Base-by-base conservation (phyloP, 371 early-diverging fungal genomes). In the Apophysomyces ossiformis region DNA sequence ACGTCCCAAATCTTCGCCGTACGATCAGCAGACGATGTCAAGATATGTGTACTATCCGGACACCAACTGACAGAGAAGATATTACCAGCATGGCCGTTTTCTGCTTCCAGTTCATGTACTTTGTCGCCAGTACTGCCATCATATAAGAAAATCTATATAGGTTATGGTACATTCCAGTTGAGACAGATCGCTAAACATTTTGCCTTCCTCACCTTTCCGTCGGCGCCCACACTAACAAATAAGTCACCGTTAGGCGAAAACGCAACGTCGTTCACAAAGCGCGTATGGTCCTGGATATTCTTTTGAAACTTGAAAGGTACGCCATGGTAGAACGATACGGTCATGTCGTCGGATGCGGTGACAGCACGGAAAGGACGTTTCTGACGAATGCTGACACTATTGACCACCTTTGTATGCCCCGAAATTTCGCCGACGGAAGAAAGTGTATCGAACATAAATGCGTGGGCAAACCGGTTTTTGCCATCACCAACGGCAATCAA, bases 401-500 rank as follows among this genome's bases (percentile, higher is more conserved):
- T 97, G 77, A 94, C 84, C 15, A 80, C 84, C 72, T 95, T 95
- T 77, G 86, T 85, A 73, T 97, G 99, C 8, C 98, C 99, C 60
- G 82, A 85, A 57, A 98, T 92, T 69, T 94, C 93, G 58, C 99
- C 99, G 26, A 92, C 91, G n/a, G 96, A 92, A 36, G 94, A 92
- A 36, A 93, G 93, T 5, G 93, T 75, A 76, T 98, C 98, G 67
- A 89, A 94, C 35, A 89, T 64, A 78, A 98, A 95, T 0, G 95
- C 94, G 65, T 93, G 94, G 8, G 93, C 98, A 67, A 91, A 96
- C 87, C 80, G 79, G 72, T 93, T 95, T 71, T 89, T 93, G 64
- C 99, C 98, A 57, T 96, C 95, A 60, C 99, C 99, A 0, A 95
- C 98, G 39, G 93, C 98, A 70, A 98, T 90, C 18, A 99, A 72